A percentile compares a stretch with the other conserved stretches of the same genome.
Conservation (phyloP, 345 rosid species). For the Chamaenerion angustifolium region DNA sequence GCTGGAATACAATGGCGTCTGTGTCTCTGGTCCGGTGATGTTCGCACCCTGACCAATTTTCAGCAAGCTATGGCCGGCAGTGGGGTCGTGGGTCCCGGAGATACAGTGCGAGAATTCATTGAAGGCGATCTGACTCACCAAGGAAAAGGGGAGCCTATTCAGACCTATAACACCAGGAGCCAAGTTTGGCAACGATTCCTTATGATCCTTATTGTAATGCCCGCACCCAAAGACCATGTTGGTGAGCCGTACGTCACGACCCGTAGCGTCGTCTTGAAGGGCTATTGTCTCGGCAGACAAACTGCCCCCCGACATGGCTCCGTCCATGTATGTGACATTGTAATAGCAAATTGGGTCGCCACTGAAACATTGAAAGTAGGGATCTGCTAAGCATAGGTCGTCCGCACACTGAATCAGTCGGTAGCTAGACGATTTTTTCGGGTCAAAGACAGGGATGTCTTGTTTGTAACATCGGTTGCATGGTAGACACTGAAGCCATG, state of each 20-base stretch:
- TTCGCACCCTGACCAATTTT: not conserved
- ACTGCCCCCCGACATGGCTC: not conserved
- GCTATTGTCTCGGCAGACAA: constrained; percentile 6
- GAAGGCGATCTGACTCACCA: constrained; percentile 1
- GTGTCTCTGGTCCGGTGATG: not conserved
- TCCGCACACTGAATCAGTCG: not conserved
- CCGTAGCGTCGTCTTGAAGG: not conserved
- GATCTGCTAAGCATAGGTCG: not conserved
- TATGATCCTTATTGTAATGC: not conserved
- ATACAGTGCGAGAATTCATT: constrained; percentile 3
- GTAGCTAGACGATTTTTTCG: not conserved
- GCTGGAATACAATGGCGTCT: not conserved
- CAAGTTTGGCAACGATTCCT: not conserved
- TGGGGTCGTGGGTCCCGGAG: not conserved
- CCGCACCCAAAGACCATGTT: constrained; percentile 11
- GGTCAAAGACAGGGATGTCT: not conserved
- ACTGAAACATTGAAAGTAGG: not conserved
- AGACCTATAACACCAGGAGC: constrained; percentile 6
- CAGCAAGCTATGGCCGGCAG: not conserved
- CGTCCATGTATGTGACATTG: not conserved
- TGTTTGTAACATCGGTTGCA: not conserved
- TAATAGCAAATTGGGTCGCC: not conserved
- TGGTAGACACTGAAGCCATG: constrained; percentile 11
- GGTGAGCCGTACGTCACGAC: not conserved
- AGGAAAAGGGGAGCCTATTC: not conserved